phyloP scores from a whole-genome alignment of 2,329 filamentous ascomycete species.

The Boeremia lycopersici region DNA sequence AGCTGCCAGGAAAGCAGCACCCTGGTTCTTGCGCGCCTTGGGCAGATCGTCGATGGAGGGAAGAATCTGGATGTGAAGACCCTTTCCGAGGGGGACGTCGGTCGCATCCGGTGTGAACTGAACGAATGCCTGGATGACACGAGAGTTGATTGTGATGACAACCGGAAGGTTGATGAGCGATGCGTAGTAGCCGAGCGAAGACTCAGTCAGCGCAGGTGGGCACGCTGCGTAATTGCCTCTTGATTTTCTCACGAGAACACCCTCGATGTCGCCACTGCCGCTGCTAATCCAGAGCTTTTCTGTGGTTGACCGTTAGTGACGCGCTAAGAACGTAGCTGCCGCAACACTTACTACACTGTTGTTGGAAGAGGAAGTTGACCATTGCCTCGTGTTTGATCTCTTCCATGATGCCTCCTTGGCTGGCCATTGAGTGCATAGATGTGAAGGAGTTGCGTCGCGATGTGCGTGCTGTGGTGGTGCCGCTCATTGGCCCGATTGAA shows the following conservation, averaged over 20 bases:
- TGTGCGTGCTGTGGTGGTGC: conserved; percentile 17
- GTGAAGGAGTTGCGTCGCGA: conserved; percentile 29
- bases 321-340: conserved; percentile 3
- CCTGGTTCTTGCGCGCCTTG: conserved; percentile 76
- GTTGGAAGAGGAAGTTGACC: conserved; percentile 82
- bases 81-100: conserved; percentile 77
- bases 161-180: conserved; percentile 74
- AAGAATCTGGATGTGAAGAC: conserved; percentile 76
- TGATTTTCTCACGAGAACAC: conserved; percentile 69
- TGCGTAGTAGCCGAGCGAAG: conserved; percentile 68
- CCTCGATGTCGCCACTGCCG: conserved; percentile 50
- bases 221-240: conserved; percentile 76
- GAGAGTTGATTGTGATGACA: conserved; percentile 80
- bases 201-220: conserved; percentile 67
- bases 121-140: conserved; percentile 79
- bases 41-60: conserved; percentile 73
- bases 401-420: conserved; percentile 48
- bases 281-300: conserved; percentile 73
- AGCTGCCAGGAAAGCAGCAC: conserved; percentile 75
- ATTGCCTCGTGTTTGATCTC: conserved; percentile 83
- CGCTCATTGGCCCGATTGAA: conserved; percentile 15
- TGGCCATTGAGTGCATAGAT: conserved; percentile 16
- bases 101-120: conserved; percentile 74
- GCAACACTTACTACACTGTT: conserved; percentile 63
- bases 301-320: conserved; percentile 7